These are phyloP conservation scores for Citrus hindsii DNA, from an alignment of 345 rosid species.

Conservation along the genomic window DNA sequence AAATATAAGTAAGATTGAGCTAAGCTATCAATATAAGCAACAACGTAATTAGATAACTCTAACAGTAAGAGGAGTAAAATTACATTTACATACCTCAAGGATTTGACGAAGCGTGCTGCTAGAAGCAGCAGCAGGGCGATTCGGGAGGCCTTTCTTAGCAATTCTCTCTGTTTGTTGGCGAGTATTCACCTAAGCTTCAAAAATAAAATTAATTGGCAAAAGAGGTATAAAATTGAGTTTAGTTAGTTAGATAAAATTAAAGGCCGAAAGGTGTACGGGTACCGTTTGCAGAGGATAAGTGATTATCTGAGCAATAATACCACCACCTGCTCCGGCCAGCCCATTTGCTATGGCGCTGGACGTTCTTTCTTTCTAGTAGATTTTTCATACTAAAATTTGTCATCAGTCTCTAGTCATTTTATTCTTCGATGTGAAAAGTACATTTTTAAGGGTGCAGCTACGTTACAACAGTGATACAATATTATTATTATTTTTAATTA, in stretches of 20 bases:
- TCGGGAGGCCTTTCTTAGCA: conserved; percentile 35
- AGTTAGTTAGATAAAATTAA: neutral
- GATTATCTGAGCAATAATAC: conserved; percentile 68
- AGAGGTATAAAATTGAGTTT: neutral
- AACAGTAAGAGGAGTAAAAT: too few species aligned
- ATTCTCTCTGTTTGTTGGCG: conserved; percentile 70
- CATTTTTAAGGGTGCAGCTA: too few species aligned
- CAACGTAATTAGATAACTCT: neutral
- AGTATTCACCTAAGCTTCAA: conserved; percentile 51
- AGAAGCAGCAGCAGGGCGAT: conserved; percentile 3
- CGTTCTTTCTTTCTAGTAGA: conserved; percentile 9
- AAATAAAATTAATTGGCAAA: neutral
- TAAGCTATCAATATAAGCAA: neutral
- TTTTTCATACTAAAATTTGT: too few species aligned
- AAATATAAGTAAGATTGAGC: too few species aligned
- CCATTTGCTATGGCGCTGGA: conserved; percentile 72
- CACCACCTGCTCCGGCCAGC: conserved; percentile 71
- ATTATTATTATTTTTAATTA: too few species aligned
- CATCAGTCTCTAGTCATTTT: too few species aligned
- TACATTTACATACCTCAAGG: conserved; percentile 29
- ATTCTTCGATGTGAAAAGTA: too few species aligned
- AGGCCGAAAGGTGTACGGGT: neutral
- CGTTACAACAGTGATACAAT: too few species aligned
- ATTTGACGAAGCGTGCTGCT: conserved; percentile 44
- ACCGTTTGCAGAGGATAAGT: conserved; percentile 76